Conservation (phyloP, 257 asterid species). For the Lantana camara region DNA sequence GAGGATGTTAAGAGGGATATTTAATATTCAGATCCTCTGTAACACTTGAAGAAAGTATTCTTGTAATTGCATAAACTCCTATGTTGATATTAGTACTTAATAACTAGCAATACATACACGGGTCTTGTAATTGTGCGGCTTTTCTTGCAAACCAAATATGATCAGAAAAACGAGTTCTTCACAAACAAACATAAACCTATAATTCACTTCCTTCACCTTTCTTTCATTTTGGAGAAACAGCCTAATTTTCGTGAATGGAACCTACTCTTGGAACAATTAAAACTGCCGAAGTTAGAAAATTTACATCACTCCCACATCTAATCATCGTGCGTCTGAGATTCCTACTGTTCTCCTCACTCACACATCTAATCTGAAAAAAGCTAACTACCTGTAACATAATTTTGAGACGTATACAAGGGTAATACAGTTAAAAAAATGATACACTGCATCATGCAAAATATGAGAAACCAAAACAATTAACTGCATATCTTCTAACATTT, state of each 20-base stretch:
- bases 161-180: neutral
- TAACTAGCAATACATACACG: too few relatives aligned
- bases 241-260: neutral
- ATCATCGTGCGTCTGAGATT: neutral
- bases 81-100: too few relatives aligned
- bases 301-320: too few relatives aligned
- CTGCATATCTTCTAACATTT: neutral
- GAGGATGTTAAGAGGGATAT: too few relatives aligned
- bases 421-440: neutral
- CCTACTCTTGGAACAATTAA: neutral
- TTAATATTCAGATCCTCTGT: too few relatives aligned
- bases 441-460: neutral
- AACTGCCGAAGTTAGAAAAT: neutral
- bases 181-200: slow-evolving; percentile 2
- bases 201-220: neutral
- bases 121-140: too few relatives aligned
- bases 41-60: too few relatives aligned
- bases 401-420: neutral
- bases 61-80: too few relatives aligned
- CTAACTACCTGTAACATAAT: neutral
- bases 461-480: neutral
- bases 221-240: neutral
- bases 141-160: slow-evolving; percentile 9
- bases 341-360: slow-evolving; percentile 8
- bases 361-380: neutral